Evolutionary conservation across 495 filamentous ascomycete species (phyloP), one percentile per base, ranked within the genome.

Genomic region (Cercophora scortea): DNA sequence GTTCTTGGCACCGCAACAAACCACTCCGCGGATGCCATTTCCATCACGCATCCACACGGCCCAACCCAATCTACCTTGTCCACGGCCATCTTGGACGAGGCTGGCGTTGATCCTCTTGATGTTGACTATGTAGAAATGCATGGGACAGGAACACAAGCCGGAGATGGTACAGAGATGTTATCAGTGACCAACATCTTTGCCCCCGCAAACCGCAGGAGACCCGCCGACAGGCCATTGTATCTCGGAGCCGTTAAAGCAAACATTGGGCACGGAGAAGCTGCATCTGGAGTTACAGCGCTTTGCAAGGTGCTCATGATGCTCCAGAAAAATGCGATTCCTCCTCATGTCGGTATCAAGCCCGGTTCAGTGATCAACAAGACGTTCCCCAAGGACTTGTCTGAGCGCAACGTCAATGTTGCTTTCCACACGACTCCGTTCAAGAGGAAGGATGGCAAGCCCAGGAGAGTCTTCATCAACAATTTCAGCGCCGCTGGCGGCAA

Each of bases 241-340:
- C 75, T 96, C 1, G 92, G 92, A 15, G 83, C 91, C 0, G 82
- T 89, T 36, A 96, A 96, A 61, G 79, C 92, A 0, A 96, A 95
- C 52, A 77, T 96, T 32, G 91, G 91, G 2, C 92, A 96, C 66
- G 90, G 84, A 35, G 91, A 96, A 62, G 87, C 90, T 40, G 89
- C 85, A 0, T 94, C 91, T 42, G 91, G 91, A 50, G 79, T 93
- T 34, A 86, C 86, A 1, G 82, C 87, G 2, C 74, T 96, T 17
- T 76, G 89, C 65, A 96, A 96, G 69, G 82, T 92, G 1, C 65
- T 96, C 45, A 65, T 95, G 67, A 96, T 96, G 90, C 71, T 96
- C 67, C 76, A 85, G 65, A 86, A 92, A 62, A 87, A 84, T 60
- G 75, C 74, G 35, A 95, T 96, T 45, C 89, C 90, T 6, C 86